These are phyloP conservation scores for Fomes fomentarius DNA, from an alignment of 1,284 basidiomycete genomes.

Conservation along the genomic window DNA sequence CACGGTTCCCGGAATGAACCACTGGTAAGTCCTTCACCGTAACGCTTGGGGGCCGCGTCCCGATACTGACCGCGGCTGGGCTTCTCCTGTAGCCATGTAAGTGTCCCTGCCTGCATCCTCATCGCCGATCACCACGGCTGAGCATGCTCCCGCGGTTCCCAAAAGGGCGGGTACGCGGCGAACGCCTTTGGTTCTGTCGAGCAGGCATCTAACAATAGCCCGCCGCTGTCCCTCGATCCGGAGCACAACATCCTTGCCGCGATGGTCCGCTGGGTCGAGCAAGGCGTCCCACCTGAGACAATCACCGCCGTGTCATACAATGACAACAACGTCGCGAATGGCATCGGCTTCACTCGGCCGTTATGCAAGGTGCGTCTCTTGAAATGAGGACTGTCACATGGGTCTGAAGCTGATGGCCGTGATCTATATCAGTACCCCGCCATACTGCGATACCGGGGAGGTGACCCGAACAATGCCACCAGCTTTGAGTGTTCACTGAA, in stretches of 20 bases:
- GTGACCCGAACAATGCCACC: background rate
- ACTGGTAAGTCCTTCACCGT: slow-evolving; percentile 32
- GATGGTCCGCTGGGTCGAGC: slow-evolving; percentile 46
- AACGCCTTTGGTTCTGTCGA: slow-evolving; percentile 29
- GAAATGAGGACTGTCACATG: no score
- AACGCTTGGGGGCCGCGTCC: no score
- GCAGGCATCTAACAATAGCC: slow-evolving; percentile 27
- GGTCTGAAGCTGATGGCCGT: background rate
- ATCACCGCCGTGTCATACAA: slow-evolving; percentile 33
- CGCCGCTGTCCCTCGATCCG: slow-evolving; percentile 28
- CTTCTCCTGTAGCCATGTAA: slow-evolving; percentile 8
- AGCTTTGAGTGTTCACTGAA: background rate
- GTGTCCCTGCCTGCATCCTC: background rate
- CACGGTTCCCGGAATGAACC: slow-evolving; percentile 45
- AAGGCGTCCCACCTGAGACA: slow-evolving; percentile 36
- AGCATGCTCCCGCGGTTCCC: background rate
- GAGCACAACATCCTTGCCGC: slow-evolving; percentile 41
- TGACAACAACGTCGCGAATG: slow-evolving; percentile 25
- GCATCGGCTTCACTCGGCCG: slow-evolving; percentile 29
- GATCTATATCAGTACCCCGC: background rate
- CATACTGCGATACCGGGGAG: background rate
- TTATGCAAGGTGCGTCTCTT: slow-evolving; percentile 26
- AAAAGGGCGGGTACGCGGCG: slow-evolving; percentile 31
- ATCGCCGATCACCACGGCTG: background rate
- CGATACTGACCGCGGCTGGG: background rate